phyloP scores from a whole-genome alignment of 2,329 filamentous ascomycete species.

The Cordyceps farinosa region DNA sequence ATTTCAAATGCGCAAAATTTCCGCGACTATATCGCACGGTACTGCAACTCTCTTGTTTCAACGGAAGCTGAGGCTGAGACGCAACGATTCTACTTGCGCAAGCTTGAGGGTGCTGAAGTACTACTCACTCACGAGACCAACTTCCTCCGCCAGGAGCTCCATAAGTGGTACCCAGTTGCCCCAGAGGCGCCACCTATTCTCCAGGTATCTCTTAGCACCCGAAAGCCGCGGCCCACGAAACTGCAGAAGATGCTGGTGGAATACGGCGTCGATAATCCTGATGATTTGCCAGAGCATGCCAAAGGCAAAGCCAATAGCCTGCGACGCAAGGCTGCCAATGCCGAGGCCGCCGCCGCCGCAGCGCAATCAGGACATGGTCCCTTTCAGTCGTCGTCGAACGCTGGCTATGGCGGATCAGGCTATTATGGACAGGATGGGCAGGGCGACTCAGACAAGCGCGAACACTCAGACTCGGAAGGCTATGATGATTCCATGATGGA shows the following conservation, averaged over 20 bases:
- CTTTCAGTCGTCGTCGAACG: slow-evolving; percentile 22
- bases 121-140: slow-evolving; percentile 92
- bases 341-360: slow-evolving; percentile 47
- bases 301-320: slow-evolving; percentile 72
- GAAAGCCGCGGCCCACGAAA: slow-evolving; percentile 94
- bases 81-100: slow-evolving; percentile 91
- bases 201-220: slow-evolving; percentile 82
- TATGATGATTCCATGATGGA: background rate
- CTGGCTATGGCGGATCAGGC: slow-evolving; percentile 25
- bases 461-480: slow-evolving; percentile 1
- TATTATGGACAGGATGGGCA: slow-evolving; percentile 19
- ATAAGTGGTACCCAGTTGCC: slow-evolving; percentile 91
- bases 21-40: slow-evolving; percentile 73
- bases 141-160: slow-evolving; percentile 91
- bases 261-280: slow-evolving; percentile 82
- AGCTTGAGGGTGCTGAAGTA: slow-evolving; percentile 95
- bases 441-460: slow-evolving; percentile 4
- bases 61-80: slow-evolving; percentile 84
- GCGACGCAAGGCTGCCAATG: slow-evolving; percentile 67
- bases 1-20: slow-evolving; percentile 82
- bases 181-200: slow-evolving; percentile 80
- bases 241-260: slow-evolving; percentile 91
- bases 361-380: slow-evolving; percentile 23
- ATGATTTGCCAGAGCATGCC: slow-evolving; percentile 80
- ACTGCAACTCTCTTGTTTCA: slow-evolving; percentile 76